Evolutionary conservation across 148 eudicot genomes (phyloP), one percentile per base, ranked within the genome.

Genomic region (Rhododendron ovatum): DNA sequence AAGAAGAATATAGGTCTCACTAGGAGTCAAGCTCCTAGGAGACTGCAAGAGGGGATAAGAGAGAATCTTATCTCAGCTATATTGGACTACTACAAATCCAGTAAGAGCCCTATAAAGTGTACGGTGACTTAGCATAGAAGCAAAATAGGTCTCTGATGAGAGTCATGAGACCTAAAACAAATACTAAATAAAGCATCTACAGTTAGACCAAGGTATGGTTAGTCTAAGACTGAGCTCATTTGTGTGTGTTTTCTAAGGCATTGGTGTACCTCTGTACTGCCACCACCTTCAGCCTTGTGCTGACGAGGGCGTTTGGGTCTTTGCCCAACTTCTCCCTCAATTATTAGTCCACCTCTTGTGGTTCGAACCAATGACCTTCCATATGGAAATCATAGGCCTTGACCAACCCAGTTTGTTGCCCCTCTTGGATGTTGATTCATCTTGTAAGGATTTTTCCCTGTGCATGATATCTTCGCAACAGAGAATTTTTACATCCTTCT

Each of bases 131-230:
- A 3, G 12, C 75, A 28, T 69, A 11, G 37, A 28, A 69, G 75
- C 6, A 69, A 69, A 28, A 28, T 69, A 12, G 75, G 37, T 26
- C 75, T 28, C 6, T 69, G 17, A 28, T 28, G 17, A 69, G 37
- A 69, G 37, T 69, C 37, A 28, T 28, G 37, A 69, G 33, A 69
- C 75, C 75, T 28, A 28, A 28, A 69, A 28, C 17, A 28, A 11
- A 26, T 55, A 97, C 95, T 80, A 97, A 97, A 69, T 69, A 69
- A 12, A 69, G 15, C 75, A 28, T 69, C 37, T 3, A 28, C 17
- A 69, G 15, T 12, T 26, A 69, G 37, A 69, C 75, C 75, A 28
- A 28, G 39, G 75, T 28, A 26, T 65, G 73, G 14, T 26, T 13
- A 69, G 37, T 69, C 75, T 69, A 28, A 69, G 17, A 30, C 75